phyloP scores from a whole-genome alignment of 2,329 filamentous ascomycete species.

The Aspergillus uvarum region DNA sequence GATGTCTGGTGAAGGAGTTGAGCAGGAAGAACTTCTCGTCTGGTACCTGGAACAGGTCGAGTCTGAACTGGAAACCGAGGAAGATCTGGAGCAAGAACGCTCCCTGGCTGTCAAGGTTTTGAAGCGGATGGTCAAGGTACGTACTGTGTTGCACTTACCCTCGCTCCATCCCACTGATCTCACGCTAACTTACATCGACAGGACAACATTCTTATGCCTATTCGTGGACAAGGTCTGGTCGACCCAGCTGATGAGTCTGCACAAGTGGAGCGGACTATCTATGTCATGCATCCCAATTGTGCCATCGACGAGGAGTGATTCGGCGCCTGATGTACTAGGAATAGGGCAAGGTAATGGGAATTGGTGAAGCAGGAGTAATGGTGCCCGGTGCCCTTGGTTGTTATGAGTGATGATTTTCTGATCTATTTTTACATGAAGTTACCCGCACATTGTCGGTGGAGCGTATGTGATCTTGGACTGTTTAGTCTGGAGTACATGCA shows the following conservation, averaged over 20 bases:
- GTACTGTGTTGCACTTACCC: constrained; percentile 23
- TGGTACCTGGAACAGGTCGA: constrained; percentile 96
- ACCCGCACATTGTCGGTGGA: constrained; percentile 2
- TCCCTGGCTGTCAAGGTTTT: constrained; percentile 78
- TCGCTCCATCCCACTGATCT: not conserved
- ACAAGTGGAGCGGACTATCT: constrained; percentile 60
- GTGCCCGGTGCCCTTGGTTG: constrained; percentile 27
- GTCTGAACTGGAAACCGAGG: constrained; percentile 73
- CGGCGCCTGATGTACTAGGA: constrained; percentile 8
- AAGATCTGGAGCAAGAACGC: constrained; percentile 75
- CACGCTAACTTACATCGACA: constrained; percentile 24
- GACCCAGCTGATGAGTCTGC: constrained; percentile 63
- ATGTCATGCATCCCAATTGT: constrained; percentile 93
- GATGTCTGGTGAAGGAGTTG: constrained; percentile 74
- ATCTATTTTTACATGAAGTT: constrained; percentile 11
- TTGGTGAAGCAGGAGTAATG: constrained; percentile 23
- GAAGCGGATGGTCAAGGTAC: constrained; percentile 92
- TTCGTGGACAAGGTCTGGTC: constrained; percentile 83
- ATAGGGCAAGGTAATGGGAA: constrained; percentile 17
- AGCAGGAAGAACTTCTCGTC: constrained; percentile 74
- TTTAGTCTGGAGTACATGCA: constrained; percentile 8
- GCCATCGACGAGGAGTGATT: constrained; percentile 62
- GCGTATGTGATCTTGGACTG: constrained; percentile 9
- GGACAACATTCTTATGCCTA: constrained; percentile 61
- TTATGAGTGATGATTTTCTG: constrained; percentile 37